phyloP scores from a whole-genome alignment of 371 early-diverging fungal species.

The Apophysomyces sp. region DNA sequence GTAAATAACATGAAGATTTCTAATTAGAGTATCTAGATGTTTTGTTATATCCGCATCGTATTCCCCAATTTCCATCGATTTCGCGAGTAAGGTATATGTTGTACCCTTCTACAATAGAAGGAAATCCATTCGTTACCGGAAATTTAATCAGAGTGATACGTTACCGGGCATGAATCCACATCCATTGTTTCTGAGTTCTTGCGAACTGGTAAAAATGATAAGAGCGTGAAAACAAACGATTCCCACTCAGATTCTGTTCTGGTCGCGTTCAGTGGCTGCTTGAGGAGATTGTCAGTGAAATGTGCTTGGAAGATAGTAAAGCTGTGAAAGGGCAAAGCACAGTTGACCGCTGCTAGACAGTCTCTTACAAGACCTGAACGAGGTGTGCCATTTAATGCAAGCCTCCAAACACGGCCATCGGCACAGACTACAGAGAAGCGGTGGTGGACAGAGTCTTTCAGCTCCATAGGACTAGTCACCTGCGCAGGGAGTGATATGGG shows the following conservation, averaged over 20 bases:
- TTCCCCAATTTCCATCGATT: constrained; percentile 6
- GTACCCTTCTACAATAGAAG: no score
- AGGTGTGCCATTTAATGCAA: neutral
- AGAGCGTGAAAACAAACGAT: constrained; percentile 46
- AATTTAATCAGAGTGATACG: no score
- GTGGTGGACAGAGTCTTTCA: neutral
- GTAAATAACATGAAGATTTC: constrained; percentile 60
- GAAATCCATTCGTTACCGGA: no score
- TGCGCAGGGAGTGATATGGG: neutral
- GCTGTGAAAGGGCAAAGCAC: neutral
- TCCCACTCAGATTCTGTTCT: constrained; percentile 50
- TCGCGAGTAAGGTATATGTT: no score
- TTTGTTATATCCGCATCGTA: neutral
- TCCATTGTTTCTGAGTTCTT: neutral
- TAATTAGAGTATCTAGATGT: constrained; percentile 32
- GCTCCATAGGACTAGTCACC: neutral
- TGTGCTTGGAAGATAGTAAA: neutral
- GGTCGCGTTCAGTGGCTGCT: neutral
- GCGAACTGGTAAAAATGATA: constrained; percentile 47
- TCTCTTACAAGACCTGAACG: constrained; percentile 1
- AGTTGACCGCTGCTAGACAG: constrained; percentile 1
- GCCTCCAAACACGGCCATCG: neutral
- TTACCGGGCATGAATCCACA: neutral
- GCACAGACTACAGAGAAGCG: neutral
- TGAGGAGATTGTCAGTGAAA: neutral